Evolutionary conservation across 192 early-diverging fungal species (phyloP), one percentile per base, ranked within the genome.

Genomic region (Chytriomyces sp.): DNA sequence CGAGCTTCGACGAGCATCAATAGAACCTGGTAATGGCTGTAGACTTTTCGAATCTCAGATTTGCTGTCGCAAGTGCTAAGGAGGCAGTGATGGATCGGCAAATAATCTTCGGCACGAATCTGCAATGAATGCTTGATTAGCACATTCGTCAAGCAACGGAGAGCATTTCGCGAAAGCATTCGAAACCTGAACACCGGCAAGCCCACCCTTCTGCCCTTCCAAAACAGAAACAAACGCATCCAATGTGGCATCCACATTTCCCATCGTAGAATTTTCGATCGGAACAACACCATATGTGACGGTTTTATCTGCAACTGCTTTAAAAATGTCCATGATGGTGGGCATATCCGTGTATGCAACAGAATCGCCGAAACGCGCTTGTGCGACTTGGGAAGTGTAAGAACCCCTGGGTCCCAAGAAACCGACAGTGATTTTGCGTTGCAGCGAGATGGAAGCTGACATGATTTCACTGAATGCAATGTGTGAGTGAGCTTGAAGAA

Each of bases 371-470:
- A 97, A 96, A 64, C 89, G 82, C 60, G 90, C 86, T 50, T 83
- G 79, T n/a, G 93, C 90, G 61, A 92, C 94, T 76, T 99, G 93
- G 80, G 97, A 92, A 9, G 96, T 91, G 83, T 93, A 96, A 7
- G 95, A 93, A 46, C 96, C 97, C 5, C 88, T 82, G 0, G 97
- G 95, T 4, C 97, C 97, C 16, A 99, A 89, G 74, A 93, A 98
- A 18, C 93, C 94, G 13, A 98, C 90, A 6, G 92, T 88, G 23
- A 92, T 89, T 35, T 93, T 87, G 45, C 90, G 87, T 79, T 95
- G 93, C 24, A 94, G 85, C 18, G 93, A 89, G 73, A 96, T 93
- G 13, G 92, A 94, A 5, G 94, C 93, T 6, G 94, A 95, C 94
- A 96, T 95, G 75, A 96, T 92, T 84, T 95, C 89, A 45, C 68